Base-by-base conservation (phyloP, 257 asterid genomes). In the Petunia secreta region DNA sequence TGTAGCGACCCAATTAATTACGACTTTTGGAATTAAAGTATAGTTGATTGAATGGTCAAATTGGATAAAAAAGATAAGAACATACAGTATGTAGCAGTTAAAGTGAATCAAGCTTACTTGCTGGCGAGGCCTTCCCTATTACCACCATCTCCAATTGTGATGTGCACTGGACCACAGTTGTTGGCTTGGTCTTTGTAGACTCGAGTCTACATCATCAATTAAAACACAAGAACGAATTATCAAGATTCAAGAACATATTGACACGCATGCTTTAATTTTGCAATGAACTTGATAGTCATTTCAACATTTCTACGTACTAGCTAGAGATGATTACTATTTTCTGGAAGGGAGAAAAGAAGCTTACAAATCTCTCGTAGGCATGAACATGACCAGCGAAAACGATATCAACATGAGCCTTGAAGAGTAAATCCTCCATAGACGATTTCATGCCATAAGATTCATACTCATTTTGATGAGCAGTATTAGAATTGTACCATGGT, bases 311-410 rank as follows among this genome's bases (percentile, higher is more conserved):
- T 0, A 52, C 14, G 11, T 10, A 52, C 11, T 10, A 52, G 57
- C 11, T 10, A 52, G 57, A 52, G 57, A 15, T 52, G 57, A 52
- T 52, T 52, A 10, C 11, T 52, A 40, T 39, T 65, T 8, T 69
- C 1, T 8, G 15, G 4, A 8, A 44, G 37, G 38, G 6, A 34
- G 25, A 53, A 10, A 3, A 5, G 55, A 80, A 59, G 13, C 97
- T 88, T 89, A 95, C 99, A 52, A 93, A 93, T 75, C 99, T 89
- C 81, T 95, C 99, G 4, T 95, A 95, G 37, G 99, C 98, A 80
- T 95, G 99, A 14, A 95, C 96, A 64, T 95, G 99, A 1, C 99
- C 99, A 0, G 99, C 92, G 25, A 93, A 93, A 2, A 95, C 89
- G 2, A 83, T 80, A 59, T 95, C 97, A 5, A 91, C 96, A 0